Evolutionary conservation across 2,329 filamentous ascomycete species (phyloP).

Genomic region (Aspergillus sp.): DNA sequence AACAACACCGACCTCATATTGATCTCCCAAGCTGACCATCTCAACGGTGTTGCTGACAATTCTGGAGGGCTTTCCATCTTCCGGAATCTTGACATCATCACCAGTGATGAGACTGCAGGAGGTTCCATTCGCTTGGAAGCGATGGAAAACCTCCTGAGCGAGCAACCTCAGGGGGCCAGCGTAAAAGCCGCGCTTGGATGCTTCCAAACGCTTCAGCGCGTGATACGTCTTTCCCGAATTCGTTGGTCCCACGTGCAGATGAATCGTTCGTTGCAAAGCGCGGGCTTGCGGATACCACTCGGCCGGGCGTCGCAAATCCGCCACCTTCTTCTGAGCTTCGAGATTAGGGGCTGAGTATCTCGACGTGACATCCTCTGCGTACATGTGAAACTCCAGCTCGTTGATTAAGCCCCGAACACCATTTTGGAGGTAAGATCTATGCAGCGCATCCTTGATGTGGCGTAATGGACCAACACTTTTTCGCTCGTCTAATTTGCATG

Average conservation of each 20-base stretch:
- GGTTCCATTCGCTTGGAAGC: slow-evolving; percentile 76
- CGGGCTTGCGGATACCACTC: slow-evolving; percentile 93
- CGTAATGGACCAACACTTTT: slow-evolving; percentile 24
- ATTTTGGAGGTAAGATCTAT: slow-evolving; percentile 59
- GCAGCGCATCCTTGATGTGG: slow-evolving; percentile 46
- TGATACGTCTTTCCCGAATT: slow-evolving; percentile 99
- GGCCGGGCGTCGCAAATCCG: slow-evolving; percentile 83
- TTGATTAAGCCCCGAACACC: slow-evolving; percentile 55
- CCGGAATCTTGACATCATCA: slow-evolving; percentile 77
- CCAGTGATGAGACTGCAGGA: slow-evolving; percentile 82
- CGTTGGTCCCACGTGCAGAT: slow-evolving; percentile 93
- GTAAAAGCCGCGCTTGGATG: slow-evolving; percentile 76
- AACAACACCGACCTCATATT: slow-evolving; percentile 86
- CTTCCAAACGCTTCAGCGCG: slow-evolving; percentile 80
- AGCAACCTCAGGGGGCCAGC: slow-evolving; percentile 85
- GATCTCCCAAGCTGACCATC: slow-evolving; percentile 66
- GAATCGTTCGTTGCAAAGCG: slow-evolving; percentile 75
- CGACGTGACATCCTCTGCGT: slow-evolving; percentile 62
- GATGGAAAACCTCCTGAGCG: slow-evolving; percentile 92
- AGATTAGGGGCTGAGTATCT: slow-evolving; percentile 60
- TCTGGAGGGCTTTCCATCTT: slow-evolving; percentile 51
- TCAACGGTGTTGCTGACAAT: slow-evolving; percentile 92
- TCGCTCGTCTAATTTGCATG: slow-evolving; percentile 30
- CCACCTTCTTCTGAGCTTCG: slow-evolving; percentile 63
- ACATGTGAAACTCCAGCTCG: slow-evolving; percentile 70